A percentile compares a stretch with the other conserved stretches of the same genome.
Evolutionary conservation across 208 protist species (phyloP).

Genomic region (Leishmania tropica): DNA sequence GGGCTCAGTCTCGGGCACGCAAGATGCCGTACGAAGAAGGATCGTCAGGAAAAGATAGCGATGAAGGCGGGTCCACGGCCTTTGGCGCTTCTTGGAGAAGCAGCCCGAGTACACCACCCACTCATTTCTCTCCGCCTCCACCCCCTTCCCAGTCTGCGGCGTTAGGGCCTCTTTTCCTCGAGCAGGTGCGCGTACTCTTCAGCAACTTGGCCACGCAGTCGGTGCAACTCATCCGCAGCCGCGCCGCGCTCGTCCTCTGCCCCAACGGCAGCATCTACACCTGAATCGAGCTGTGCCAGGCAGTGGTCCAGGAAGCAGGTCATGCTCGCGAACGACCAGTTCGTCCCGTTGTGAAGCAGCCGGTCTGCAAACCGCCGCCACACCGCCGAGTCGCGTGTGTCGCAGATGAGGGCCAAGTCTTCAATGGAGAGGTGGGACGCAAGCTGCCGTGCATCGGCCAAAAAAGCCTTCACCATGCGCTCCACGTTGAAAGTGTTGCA

Average conservation of each 20-base stretch:
- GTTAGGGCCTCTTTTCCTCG: background rate
- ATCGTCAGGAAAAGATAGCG: background rate
- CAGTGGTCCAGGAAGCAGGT: constrained; percentile 50
- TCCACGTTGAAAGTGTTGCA: constrained; percentile 74
- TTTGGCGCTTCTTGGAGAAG: background rate
- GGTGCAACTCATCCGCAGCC: background rate
- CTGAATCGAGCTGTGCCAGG: background rate
- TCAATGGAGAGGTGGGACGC: constrained; percentile 33
- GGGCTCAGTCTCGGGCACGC: background rate
- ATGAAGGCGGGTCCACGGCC: background rate
- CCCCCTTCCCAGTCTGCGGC: background rate
- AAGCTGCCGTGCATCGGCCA: constrained; percentile 49
- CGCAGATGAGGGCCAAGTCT: constrained; percentile 51
- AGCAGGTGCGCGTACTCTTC: constrained; percentile 4
- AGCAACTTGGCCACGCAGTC: background rate
- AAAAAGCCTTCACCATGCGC: constrained; percentile 55
- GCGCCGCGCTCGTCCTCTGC: constrained; percentile 8
- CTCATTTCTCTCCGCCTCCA: background rate
- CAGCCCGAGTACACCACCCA: background rate
- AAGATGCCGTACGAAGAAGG: background rate
- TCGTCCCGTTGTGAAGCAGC: constrained; percentile 61
- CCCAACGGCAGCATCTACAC: background rate
- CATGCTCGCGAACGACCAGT: constrained; percentile 68
- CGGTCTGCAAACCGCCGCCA: constrained; percentile 54
- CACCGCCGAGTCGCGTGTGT: constrained; percentile 26